phyloP scores from a whole-genome alignment of 176 grass and related monocot species.

The Eremochloa ophiuroides region DNA sequence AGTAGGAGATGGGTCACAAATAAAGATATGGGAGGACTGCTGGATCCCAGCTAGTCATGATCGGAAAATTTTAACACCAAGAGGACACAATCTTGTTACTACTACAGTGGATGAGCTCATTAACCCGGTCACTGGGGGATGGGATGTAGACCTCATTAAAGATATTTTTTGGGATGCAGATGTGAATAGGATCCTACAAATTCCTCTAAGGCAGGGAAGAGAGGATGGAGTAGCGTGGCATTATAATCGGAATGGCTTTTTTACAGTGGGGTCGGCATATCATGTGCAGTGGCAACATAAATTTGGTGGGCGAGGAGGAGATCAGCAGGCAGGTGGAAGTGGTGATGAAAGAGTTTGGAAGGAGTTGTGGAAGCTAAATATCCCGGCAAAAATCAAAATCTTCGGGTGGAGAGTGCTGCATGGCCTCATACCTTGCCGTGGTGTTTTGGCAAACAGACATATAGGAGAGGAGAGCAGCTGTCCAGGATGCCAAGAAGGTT shows the following conservation, averaged over 20 bases:
- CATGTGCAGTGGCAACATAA: background rate
- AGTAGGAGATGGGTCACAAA: background rate
- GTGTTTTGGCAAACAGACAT: background rate
- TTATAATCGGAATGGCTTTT: background rate
- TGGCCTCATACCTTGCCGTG: background rate
- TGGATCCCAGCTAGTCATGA: background rate
- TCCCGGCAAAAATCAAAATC: background rate
- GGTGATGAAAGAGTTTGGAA: background rate
- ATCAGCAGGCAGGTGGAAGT: fast-evolving
- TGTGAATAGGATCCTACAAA: background rate
- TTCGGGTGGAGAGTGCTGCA: background rate
- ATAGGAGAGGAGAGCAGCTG: background rate
- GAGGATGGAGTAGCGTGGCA: background rate
- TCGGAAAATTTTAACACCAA: fast-evolving
- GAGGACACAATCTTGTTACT: background rate
- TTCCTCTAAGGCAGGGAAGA: fast-evolving
- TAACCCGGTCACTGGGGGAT: background rate
- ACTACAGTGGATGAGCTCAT: background rate
- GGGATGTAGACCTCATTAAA: too few relatives aligned
- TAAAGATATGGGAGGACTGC: background rate
- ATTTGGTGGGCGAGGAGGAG: fast-evolving
- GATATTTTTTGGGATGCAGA: background rate
- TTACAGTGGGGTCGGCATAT: background rate
- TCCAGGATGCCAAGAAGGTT: fast-evolving
- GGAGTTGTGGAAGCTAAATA: fast-evolving